A percentile compares a stretch with the other conserved stretches of the same genome.
phyloP scores from a whole-genome alignment of 2,329 filamentous ascomycete genomes.

The Beauveria caledonica region DNA sequence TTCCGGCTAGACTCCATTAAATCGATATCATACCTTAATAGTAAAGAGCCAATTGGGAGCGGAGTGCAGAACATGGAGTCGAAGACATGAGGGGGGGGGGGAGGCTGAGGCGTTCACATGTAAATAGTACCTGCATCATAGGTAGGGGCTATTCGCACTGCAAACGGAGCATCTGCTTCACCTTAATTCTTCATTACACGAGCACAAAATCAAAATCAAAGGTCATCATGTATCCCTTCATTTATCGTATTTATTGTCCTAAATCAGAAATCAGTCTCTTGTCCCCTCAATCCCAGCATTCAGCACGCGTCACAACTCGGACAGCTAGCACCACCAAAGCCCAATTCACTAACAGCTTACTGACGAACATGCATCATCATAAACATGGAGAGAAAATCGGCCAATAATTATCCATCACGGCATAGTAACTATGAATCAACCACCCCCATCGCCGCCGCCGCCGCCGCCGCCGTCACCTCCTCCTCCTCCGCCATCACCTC shows the following conservation, averaged over 20 bases:
- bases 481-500: not conserved
- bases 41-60: not conserved
- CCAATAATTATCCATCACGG: not conserved
- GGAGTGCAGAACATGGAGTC: not conserved
- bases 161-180: not conserved
- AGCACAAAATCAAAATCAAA: not conserved
- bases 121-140: not conserved
- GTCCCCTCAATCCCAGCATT: not conserved
- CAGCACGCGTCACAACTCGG: not conserved
- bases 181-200: not conserved
- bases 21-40: no score
- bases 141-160: not conserved
- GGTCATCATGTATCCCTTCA: not conserved
- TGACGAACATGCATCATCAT: not conserved
- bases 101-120: not conserved
- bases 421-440: not conserved
- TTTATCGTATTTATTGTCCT: no score
- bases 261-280: not conserved
- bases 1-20: not conserved
- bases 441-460: conserved; percentile 1
- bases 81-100: not conserved
- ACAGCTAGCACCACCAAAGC: not conserved
- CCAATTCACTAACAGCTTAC: not conserved
- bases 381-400: not conserved
- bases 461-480: not conserved